A percentile compares a stretch with the other conserved stretches of the same genome.
Evolutionary conservation across 306 rosid genomes (phyloP).

Genomic region (Lagenaria siceraria): DNA sequence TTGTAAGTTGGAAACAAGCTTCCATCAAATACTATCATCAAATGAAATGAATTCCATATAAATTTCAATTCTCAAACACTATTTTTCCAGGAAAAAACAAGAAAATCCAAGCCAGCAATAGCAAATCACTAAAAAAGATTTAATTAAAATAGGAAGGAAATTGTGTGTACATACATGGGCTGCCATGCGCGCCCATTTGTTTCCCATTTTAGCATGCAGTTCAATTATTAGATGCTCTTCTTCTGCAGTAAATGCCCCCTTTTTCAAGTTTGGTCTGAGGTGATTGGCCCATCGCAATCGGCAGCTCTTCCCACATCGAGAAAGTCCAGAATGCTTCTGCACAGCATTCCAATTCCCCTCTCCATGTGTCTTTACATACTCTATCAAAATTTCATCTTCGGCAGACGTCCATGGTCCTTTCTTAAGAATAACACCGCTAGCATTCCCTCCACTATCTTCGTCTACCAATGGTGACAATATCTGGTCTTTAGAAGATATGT

Average conservation of each 20-base stretch:
- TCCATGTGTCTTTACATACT: slow-evolving; percentile 84
- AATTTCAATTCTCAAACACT: background rate
- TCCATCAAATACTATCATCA: background rate
- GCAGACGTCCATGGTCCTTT: slow-evolving; percentile 96
- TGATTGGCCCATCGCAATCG: slow-evolving; percentile 97
- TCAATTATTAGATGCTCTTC: slow-evolving; percentile 72
- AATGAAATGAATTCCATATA: background rate
- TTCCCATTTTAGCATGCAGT: slow-evolving; percentile 87
- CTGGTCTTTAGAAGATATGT: slow-evolving; percentile 26
- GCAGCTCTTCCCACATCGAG: slow-evolving; percentile 96
- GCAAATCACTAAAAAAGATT: slow-evolving; percentile 2
- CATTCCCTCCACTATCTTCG: slow-evolving; percentile 42
- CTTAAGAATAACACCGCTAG: slow-evolving; percentile 34
- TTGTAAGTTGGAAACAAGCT: background rate
- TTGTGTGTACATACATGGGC: slow-evolving; percentile 54
- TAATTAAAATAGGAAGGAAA: slow-evolving; percentile 5
- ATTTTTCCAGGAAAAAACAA: background rate
- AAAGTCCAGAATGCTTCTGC: slow-evolving; percentile 82
- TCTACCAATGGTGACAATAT: slow-evolving; percentile 32
- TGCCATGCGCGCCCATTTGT: slow-evolving; percentile 98
- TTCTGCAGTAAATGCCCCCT: slow-evolving; percentile 71
- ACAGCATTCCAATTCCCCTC: slow-evolving; percentile 99
- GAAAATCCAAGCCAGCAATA: background rate
- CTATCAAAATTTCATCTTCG: slow-evolving; percentile 79
- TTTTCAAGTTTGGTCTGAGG: slow-evolving; percentile 92